A percentile compares a stretch with the other conserved stretches of the same genome.
Conservation (phyloP, 2,329 filamentous ascomycete genomes). For the Colletotrichum horii region DNA sequence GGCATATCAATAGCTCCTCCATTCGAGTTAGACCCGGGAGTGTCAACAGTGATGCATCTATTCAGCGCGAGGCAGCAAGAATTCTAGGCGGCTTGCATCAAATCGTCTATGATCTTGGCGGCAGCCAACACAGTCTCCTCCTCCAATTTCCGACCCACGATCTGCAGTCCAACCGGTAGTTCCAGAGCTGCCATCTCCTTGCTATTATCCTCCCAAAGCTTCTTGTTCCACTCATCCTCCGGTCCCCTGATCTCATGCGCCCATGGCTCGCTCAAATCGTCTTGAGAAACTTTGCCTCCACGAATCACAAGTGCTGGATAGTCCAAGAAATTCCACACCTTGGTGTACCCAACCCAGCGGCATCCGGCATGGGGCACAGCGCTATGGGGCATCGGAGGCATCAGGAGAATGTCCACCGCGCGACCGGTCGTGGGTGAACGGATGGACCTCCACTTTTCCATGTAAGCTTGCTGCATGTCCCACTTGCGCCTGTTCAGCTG, state of each 20-base stretch:
- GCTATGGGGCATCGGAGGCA: slow-evolving; percentile 65
- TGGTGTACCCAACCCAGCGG: slow-evolving; percentile 54
- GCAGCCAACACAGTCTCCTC: slow-evolving; percentile 6
- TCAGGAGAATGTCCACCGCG: slow-evolving; percentile 59
- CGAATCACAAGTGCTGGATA: slow-evolving; percentile 39
- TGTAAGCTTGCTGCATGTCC: slow-evolving; percentile 41
- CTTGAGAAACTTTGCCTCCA: slow-evolving; percentile 37
- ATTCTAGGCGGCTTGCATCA: background rate
- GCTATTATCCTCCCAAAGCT: background rate
- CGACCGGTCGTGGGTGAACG: slow-evolving; percentile 46
- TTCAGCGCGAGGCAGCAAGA: accelerated
- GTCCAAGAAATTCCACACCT: slow-evolving; percentile 42
- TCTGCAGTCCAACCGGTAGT: slow-evolving; percentile 2
- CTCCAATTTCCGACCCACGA: slow-evolving; percentile 4
- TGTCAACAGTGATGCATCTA: accelerated
- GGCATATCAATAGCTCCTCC: accelerated
- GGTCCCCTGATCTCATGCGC: background rate
- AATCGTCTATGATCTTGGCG: slow-evolving; percentile 1
- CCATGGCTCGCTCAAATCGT: slow-evolving; percentile 40
- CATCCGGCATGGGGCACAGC: slow-evolving; percentile 49
- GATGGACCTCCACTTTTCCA: slow-evolving; percentile 61
- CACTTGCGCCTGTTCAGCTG: slow-evolving; percentile 66
- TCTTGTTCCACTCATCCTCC: slow-evolving; percentile 6
- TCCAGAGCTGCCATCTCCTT: background rate
- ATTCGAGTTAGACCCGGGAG: background rate